A percentile compares a stretch with the other conserved stretches of the same genome.
Conservation (phyloP, 139 green algal genomes). For the Trebouxia sp. region DNA sequence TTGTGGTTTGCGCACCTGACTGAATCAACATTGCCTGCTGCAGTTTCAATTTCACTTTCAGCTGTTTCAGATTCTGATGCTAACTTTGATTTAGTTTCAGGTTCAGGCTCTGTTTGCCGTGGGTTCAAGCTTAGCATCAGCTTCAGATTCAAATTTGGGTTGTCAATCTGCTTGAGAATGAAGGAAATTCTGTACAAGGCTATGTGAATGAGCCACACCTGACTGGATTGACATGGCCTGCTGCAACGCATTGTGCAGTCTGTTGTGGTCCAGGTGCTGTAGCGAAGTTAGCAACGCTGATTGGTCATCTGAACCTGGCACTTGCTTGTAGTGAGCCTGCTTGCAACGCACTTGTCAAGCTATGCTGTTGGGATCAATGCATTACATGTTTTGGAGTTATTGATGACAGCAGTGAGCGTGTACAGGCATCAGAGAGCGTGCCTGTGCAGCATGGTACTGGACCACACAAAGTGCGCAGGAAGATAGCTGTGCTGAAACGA, state of each 20-base stretch:
- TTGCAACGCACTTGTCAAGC: neutral
- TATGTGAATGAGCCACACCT: neutral
- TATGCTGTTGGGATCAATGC: neutral
- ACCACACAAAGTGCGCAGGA: conserved; percentile 38
- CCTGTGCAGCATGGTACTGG: conserved; percentile 39
- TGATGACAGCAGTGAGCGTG: neutral
- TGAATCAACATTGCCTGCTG: too few species aligned
- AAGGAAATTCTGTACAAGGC: too few species aligned
- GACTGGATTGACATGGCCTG: neutral
- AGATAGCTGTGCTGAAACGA: conserved; percentile 31
- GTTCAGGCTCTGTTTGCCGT: too few species aligned
- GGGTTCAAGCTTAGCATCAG: too few species aligned
- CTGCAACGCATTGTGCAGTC: conserved; percentile 16
- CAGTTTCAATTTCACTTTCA: too few species aligned
- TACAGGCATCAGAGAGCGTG: too few species aligned
- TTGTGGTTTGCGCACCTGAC: too few species aligned
- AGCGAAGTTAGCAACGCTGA: conserved; percentile 13
- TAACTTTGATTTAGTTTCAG: too few species aligned
- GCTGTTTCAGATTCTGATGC: too few species aligned
- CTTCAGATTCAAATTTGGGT: too few species aligned
- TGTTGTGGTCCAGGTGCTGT: conserved; percentile 10
- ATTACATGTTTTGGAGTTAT: neutral
- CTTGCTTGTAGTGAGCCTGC: conserved; percentile 8
- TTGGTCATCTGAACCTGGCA: neutral
- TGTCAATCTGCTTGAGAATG: too few species aligned